These are phyloP conservation scores for Nakazawaea populi DNA, from an alignment of 805 yeast species.

Conservation along the genomic window DNA sequence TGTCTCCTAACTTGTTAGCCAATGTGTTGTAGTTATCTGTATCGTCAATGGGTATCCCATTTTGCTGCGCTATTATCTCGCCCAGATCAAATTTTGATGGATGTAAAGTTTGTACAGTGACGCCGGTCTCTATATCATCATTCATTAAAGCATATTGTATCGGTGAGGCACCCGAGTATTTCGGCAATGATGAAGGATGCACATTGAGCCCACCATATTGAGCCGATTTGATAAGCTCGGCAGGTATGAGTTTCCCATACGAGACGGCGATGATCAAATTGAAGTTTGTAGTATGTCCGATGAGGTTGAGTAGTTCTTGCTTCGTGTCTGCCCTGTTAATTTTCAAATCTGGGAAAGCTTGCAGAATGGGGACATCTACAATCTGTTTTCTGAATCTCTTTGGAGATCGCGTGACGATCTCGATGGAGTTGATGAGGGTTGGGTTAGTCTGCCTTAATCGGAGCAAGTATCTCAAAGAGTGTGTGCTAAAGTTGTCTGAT, in stretches of 20 bases:
- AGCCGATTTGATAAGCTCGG: conserved; percentile 38
- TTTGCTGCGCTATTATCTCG: conserved; percentile 53
- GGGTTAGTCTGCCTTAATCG: conserved; percentile 14
- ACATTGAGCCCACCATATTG: conserved; percentile 76
- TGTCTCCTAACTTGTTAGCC: conserved; percentile 42
- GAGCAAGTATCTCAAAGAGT: conserved; percentile 37
- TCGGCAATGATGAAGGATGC: conserved; percentile 87
- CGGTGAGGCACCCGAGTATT: conserved; percentile 85
- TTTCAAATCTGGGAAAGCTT: conserved; percentile 25
- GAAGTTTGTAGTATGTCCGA: conserved; percentile 25
- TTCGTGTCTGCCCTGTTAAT: conserved; percentile 47
- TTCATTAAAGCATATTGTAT: conserved; percentile 73
- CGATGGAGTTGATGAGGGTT: conserved; percentile 26
- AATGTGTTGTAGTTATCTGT: conserved; percentile 42
- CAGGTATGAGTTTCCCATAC: conserved; percentile 79
- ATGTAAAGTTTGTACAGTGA: conserved; percentile 83
- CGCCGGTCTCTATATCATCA: conserved; percentile 64
- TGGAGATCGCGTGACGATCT: conserved; percentile 58
- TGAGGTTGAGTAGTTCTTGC: conserved; percentile 28
- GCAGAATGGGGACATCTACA: conserved; percentile 49
- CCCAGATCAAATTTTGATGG: conserved; percentile 86
- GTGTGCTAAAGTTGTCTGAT: conserved; percentile 63
- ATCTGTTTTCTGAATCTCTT: conserved; percentile 37
- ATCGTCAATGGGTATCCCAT: conserved; percentile 30
- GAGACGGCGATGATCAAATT: conserved; percentile 87